A percentile compares a stretch with the other conserved stretches of the same genome.
Evolutionary conservation across 192 early-diverging fungal genomes (phyloP).

Genomic region (Dispira simplex): DNA sequence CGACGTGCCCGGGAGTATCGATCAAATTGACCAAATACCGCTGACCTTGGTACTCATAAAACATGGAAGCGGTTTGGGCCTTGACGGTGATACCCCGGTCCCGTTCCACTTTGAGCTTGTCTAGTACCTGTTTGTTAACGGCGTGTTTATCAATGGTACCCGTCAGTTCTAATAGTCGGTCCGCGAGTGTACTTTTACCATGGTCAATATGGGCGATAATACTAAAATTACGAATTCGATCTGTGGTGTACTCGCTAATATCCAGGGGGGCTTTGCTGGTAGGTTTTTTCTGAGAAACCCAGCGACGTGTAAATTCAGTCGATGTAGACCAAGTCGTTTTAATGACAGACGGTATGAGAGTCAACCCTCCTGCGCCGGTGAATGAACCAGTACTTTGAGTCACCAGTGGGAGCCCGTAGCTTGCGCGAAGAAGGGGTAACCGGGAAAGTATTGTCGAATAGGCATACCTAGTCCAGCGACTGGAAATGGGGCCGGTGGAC

Average conservation of each 20-base stretch:
- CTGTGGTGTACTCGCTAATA: slow-evolving; percentile 49
- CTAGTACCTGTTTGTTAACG: slow-evolving; percentile 79
- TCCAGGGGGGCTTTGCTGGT: slow-evolving; percentile 20
- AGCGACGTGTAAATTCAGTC: too few relatives aligned
- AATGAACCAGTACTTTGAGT: too few relatives aligned
- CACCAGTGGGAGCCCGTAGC: too few relatives aligned
- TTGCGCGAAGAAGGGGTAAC: too few relatives aligned
- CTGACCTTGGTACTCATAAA: slow-evolving; percentile 65
- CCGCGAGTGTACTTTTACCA: slow-evolving; percentile 84
- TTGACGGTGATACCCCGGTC: slow-evolving; percentile 98
- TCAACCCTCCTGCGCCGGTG: too few relatives aligned
- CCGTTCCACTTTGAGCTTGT: slow-evolving; percentile 90
- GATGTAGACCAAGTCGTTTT: too few relatives aligned
- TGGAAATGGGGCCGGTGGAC: too few relatives aligned
- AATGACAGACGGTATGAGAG: too few relatives aligned
- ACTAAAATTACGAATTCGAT: slow-evolving; percentile 85
- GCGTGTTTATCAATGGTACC: slow-evolving; percentile 58
- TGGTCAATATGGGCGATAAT: slow-evolving; percentile 81
- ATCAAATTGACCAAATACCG: slow-evolving; percentile 87
- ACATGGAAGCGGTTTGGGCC: slow-evolving; percentile 93
- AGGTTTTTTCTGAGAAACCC: too few relatives aligned
- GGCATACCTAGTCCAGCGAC: too few relatives aligned
- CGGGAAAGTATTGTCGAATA: too few relatives aligned
- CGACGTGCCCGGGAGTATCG: slow-evolving; percentile 88
- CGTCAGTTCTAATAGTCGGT: slow-evolving; percentile 83